phyloP scores from a whole-genome alignment of 257 asterid genomes.

The Perilla frutescens region DNA sequence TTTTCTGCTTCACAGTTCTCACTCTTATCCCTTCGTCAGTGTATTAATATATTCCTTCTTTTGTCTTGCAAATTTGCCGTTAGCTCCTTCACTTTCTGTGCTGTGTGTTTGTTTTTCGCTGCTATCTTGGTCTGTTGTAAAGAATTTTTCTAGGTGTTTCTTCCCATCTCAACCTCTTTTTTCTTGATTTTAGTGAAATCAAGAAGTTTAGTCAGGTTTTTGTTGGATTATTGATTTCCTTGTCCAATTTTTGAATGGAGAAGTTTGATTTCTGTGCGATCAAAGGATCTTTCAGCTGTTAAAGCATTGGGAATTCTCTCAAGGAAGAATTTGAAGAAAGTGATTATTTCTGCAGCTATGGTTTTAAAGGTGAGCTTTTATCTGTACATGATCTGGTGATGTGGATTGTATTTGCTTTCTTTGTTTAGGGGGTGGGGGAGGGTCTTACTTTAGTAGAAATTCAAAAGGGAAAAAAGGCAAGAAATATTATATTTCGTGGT shows the following conservation, averaged over 20 bases:
- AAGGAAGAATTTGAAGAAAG: constrained; percentile 24
- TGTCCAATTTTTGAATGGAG: constrained; percentile 4
- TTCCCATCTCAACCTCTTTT: constrained; percentile 25
- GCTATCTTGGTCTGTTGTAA: constrained; percentile 3
- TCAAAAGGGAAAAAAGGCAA: background rate
- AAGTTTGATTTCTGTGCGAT: constrained; percentile 26
- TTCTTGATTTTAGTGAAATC: constrained; percentile 35
- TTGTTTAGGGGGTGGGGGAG: background rate
- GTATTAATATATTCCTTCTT: background rate
- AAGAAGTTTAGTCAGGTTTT: constrained; percentile 26
- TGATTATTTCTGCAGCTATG: constrained; percentile 53
- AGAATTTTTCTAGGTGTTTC: constrained; percentile 32
- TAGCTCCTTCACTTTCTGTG: constrained; percentile 17
- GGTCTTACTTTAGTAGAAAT: no score
- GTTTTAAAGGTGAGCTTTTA: constrained; percentile 50
- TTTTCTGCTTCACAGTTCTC: constrained; percentile 32
- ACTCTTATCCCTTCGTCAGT: constrained; percentile 32
- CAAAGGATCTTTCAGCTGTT: constrained; percentile 28
- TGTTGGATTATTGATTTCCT: constrained; percentile 13
- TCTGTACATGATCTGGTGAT: background rate
- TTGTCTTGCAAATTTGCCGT: background rate
- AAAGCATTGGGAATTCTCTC: constrained; percentile 22
- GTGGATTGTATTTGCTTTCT: background rate
- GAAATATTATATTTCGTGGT: constrained; percentile 11
- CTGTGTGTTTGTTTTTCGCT: background rate